A percentile compares a stretch with the other conserved stretches of the same genome.
Conservation (phyloP, 1,139 yeast species). For the Hansenula lynferdii region DNA sequence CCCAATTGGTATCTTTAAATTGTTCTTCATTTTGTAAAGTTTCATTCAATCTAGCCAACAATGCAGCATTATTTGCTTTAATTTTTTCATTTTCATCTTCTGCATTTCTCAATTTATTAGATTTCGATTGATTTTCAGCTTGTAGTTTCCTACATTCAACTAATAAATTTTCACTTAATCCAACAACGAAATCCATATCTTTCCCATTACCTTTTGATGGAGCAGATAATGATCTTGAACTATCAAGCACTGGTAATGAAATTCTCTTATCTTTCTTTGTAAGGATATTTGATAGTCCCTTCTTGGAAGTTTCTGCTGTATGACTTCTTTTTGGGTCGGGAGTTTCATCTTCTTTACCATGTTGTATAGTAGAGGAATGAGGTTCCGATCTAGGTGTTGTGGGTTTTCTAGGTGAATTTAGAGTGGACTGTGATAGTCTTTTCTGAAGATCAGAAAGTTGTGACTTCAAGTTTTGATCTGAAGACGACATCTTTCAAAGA, state of each 20-base stretch:
- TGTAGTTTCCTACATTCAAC: constrained; percentile 76
- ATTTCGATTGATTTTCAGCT: constrained; percentile 57
- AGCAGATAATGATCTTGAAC: constrained; percentile 19
- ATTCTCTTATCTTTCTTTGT: constrained; percentile 25
- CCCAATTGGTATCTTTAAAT: constrained; percentile 74
- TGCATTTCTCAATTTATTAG: constrained; percentile 36
- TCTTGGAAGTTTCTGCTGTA: constrained; percentile 10
- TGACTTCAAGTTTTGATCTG: constrained; percentile 45
- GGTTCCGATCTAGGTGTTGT: constrained; percentile 10
- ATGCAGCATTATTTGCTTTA: constrained; percentile 30
- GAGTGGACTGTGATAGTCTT: constrained; percentile 38
- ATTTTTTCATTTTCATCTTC: constrained; percentile 40
- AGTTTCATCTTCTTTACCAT: not conserved
- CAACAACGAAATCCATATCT: constrained; percentile 79
- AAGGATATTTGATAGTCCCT: constrained; percentile 25
- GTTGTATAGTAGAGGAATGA: too few relatives aligned
- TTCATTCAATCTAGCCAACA: constrained; percentile 29
- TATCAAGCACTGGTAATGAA: constrained; percentile 26
- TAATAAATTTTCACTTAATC: constrained; percentile 73
- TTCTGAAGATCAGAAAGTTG: constrained; percentile 60
- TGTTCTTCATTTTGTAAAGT: constrained; percentile 38
- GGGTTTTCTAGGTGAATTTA: constrained; percentile 23
- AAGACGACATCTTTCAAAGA: constrained; percentile 16
- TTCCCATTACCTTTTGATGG: constrained; percentile 28
- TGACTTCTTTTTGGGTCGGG: not conserved